Percentiles rank a stretch among this genome's conserved stretches.
These are phyloP conservation scores for Beta macrorhiza DNA, from an alignment of 179 eudicot genomes.

Conservation along the genomic window DNA sequence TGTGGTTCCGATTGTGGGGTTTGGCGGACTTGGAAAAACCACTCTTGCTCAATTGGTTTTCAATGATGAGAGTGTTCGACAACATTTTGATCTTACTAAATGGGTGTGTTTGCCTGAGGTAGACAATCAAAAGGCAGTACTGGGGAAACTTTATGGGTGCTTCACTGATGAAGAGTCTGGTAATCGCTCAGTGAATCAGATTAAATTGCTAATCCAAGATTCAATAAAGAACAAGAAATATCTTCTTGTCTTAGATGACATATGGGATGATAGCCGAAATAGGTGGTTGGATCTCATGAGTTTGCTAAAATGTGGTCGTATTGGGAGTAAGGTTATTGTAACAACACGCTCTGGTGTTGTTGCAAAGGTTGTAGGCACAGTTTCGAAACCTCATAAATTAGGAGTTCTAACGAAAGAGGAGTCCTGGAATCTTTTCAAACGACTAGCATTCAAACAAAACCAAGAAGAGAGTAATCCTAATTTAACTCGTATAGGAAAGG, in stretches of 20 bases:
- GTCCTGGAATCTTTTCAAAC: slow-evolving; percentile 31
- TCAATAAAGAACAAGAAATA: not conserved
- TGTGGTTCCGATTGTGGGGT: slow-evolving; percentile 28
- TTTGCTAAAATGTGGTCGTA: slow-evolving; percentile 10
- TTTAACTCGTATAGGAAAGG: slow-evolving; percentile 6
- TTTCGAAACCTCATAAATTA: not conserved
- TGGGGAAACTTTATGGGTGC: slow-evolving; percentile 1
- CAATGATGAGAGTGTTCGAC: slow-evolving; percentile 17
- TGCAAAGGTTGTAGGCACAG: slow-evolving; percentile 6
- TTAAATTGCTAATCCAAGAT: not conserved
- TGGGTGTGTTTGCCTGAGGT: slow-evolving; percentile 9
- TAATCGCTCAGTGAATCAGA: not conserved
- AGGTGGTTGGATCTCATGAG: slow-evolving; percentile 15
- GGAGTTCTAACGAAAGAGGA: slow-evolving; percentile 11
- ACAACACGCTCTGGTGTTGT: slow-evolving; percentile 20
- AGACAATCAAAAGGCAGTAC: not conserved
- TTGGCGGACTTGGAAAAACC: slow-evolving; percentile 31
- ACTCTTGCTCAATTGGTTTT: slow-evolving; percentile 29
- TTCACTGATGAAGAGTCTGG: not conserved
- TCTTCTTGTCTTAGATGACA: slow-evolving; percentile 21
- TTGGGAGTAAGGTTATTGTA: slow-evolving; percentile 22
- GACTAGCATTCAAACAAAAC: not conserved
- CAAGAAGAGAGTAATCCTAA: not conserved
- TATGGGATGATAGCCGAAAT: slow-evolving; percentile 14
- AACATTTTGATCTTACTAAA: slow-evolving; percentile 25